Evolutionary conservation across 2,329 filamentous ascomycete species (phyloP), one percentile per base, ranked within the genome.

Genomic region (Aspergillus pseudotamarii): DNA sequence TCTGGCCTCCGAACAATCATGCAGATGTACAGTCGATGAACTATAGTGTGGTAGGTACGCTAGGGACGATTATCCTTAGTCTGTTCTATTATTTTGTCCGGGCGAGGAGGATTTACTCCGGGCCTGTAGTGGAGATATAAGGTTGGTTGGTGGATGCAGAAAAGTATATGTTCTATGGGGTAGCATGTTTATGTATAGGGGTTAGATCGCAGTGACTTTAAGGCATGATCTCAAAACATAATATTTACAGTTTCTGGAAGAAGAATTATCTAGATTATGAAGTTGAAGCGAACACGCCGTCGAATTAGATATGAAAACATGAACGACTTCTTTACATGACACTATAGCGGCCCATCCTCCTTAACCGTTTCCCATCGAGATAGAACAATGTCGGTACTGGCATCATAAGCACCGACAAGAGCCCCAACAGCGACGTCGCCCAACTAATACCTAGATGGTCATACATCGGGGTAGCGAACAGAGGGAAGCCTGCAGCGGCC

Each of bases 1-100:
- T 84, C 65, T 85, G 84, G 71, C 84, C 84, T 0, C 51, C 51
- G 9, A 36, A 34, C n/a, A 36, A 36, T 3, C 30, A 36, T n/a
- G 51, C 30, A 3, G 30, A 34, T 23, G 51, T 54, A n/a, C 51
- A 54, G 30, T 36, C 51, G 30, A 54, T 54, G 51, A 54, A 54
- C n/a, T 54, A 36, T 1, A 54, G 51, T 12, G 51, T 54, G 28
- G 51, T 54, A 4, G 51, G 51, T 6, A 54, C 51, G 0, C 19
- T 16, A 4, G 51, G 51, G 2, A 36, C 30, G 4, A 54, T 54
- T 12, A 34, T 54, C n/a, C 19, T 54, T 8, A 54, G 51, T 16
- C 51, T 54, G 6, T 1, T 54, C 0, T 54, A 54, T 16, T 54
- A 54, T 10, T 14, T 34, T 23, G 19, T 54, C 1, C 28, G 51